These are phyloP conservation scores for Sanguinoderma infundibulare DNA, from an alignment of 1,284 basidiomycete species.

Conservation along the genomic window DNA sequence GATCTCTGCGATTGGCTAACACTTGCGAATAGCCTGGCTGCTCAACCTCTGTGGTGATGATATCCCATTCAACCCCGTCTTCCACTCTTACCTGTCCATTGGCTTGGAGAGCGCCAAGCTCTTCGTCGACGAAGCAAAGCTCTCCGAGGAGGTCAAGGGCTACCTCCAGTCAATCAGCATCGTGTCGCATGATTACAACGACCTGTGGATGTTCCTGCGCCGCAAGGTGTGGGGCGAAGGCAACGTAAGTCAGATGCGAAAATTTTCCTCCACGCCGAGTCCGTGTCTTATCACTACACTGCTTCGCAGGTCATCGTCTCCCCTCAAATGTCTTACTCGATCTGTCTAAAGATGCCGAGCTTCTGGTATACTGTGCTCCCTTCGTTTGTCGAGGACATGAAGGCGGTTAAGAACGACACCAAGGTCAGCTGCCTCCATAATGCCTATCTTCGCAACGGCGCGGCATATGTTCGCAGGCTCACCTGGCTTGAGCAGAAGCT, in stretches of 20 bases:
- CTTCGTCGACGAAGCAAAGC: conserved; percentile 72
- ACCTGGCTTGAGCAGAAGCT: conserved; percentile 92
- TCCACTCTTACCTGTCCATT: conserved; percentile 84
- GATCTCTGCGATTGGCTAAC: background rate
- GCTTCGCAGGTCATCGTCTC: conserved; percentile 60
- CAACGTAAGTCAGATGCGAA: conserved; percentile 48
- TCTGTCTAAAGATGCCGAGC: conserved; percentile 79
- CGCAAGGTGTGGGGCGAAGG: conserved; percentile 76
- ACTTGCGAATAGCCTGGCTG: conserved; percentile 61
- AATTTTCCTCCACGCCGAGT: background rate
- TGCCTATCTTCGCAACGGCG: conserved; percentile 92
- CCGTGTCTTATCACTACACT: background rate
- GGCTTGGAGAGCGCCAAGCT: conserved; percentile 62
- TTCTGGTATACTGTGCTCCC: conserved; percentile 74
- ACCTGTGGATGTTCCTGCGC: conserved; percentile 81
- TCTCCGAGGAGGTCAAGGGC: conserved; percentile 52
- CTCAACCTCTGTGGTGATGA: conserved; percentile 88
- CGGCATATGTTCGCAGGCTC: conserved; percentile 77
- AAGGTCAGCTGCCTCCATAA: conserved; percentile 85
- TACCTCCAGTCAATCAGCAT: conserved; percentile 69
- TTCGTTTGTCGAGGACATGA: conserved; percentile 76
- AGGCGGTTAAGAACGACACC: conserved; percentile 86
- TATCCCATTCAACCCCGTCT: conserved; percentile 87
- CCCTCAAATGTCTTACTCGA: conserved; percentile 76
- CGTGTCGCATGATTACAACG: conserved; percentile 71